Percentiles rank a stretch among this genome's conserved stretches.
phyloP scores from a whole-genome alignment of 2,329 filamentous ascomycete genomes.

The Paracorniculantispora psalliotae region DNA sequence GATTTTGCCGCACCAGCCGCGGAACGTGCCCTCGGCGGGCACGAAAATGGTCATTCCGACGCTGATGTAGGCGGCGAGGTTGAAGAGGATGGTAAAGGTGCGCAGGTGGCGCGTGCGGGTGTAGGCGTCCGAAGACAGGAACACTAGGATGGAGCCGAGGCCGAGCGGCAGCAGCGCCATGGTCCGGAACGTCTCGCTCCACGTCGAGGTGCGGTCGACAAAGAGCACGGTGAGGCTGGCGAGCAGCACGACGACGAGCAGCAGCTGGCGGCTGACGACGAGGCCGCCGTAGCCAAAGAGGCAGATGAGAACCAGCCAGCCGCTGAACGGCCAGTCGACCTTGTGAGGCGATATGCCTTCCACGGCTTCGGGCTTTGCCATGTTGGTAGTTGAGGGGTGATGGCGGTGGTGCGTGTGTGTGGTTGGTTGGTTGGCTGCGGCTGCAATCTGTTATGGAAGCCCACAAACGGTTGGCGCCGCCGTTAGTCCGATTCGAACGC shows the following conservation, averaged over 20 bases:
- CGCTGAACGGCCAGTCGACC: conserved; percentile 13
- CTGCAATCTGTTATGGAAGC: no score
- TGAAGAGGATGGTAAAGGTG: conserved; percentile 9
- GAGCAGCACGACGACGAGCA: conserved; percentile 5
- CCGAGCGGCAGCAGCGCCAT: conserved; percentile 11
- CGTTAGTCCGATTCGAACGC: background rate
- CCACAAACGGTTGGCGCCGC: no score
- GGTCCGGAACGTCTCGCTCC: background rate
- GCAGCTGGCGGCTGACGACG: conserved; percentile 5
- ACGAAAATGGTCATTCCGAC: conserved; percentile 7
- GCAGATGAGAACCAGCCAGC: conserved; percentile 11
- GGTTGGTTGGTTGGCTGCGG: no score
- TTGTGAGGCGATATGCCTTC: conserved; percentile 2
- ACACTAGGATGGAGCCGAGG: conserved; percentile 9
- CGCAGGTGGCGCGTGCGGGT: conserved; percentile 1
- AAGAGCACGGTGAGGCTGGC: background rate
- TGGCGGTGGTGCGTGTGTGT: no score
- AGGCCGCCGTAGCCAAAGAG: conserved; percentile 3
- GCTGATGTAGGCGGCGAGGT: conserved; percentile 10
- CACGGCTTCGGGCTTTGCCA: no score
- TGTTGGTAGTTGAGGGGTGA: no score
- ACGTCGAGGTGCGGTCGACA: conserved; percentile 9
- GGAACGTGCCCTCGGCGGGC: conserved; percentile 10
- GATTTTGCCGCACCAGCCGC: conserved; percentile 6
- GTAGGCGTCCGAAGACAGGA: background rate